Evolutionary conservation across 306 rosid genomes (phyloP), one percentile per base, ranked within the genome.

Genomic region (Malus orientalis): DNA sequence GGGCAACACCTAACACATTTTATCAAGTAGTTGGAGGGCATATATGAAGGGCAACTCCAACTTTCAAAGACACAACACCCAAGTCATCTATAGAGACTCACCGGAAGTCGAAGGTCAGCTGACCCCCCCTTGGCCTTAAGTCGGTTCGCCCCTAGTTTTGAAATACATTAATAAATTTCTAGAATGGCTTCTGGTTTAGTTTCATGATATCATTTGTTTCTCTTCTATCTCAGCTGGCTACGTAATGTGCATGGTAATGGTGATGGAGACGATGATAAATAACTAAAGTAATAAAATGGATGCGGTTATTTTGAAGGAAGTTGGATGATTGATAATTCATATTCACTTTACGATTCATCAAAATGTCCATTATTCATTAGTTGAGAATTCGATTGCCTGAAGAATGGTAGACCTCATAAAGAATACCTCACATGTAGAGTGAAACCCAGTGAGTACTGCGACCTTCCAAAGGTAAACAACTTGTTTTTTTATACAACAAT

Each of bases 291-390:
- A 68, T 1, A 29, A 54, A 22, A 64, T 15, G 58, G 74, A 9
- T 85, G 87, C 68, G 79, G 87, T 78, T 78, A 76, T 6, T 80
- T 70, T 69, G 9, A 77, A 12, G 90, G 89, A 23, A 83, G 78
- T 19, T 87, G 89, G 89, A 71, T 87, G 67, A 66, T 74, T 53
- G 87, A 84, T 64, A 18, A 54, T 40, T 47, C 81, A 6, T 80
- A 80, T 73, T 81, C 87, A 36, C 72, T 76, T 6, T 80, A 84
- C 64, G 57, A 73, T 58, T 75, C 80, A 19, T 44, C 42, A 4
- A 74, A 54, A 33, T 80, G 87, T 42, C 77, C 87, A 10, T 36
- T 36, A 6, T 84, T 72, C 14, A 65, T 83, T 22, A 81, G 63
- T 44, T 25, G 55, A 63, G 61, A 47, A 29, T 87, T 85, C 63